phyloP scores from a whole-genome alignment of 805 yeast genomes.

The Sporopachydermia lactativora region DNA sequence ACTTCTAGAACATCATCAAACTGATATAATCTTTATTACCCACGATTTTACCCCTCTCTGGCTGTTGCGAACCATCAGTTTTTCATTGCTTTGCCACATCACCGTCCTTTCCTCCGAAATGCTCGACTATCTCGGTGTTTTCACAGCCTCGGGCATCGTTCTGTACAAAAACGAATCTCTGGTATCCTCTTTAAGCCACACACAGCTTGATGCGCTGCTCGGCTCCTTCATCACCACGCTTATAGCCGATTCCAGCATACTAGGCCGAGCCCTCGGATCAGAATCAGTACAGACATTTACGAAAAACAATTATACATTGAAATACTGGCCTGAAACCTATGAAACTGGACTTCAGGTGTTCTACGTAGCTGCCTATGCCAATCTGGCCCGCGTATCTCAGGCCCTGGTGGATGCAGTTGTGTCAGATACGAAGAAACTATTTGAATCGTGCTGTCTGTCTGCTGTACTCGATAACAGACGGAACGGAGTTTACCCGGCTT shows the following conservation, averaged over 20 bases:
- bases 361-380: slow-evolving; percentile 27
- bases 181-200: not conserved
- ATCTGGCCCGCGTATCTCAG: slow-evolving; percentile 19
- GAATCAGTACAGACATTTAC: slow-evolving; percentile 17
- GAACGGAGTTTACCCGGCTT: not conserved
- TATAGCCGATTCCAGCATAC: slow-evolving; percentile 33
- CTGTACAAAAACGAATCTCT: slow-evolving; percentile 30
- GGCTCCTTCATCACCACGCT: slow-evolving; percentile 30
- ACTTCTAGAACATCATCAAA: too few species aligned
- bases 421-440: not conserved
- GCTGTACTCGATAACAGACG: not conserved
- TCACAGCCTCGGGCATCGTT: slow-evolving; percentile 39
- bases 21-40: too few species aligned
- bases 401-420: slow-evolving; percentile 3
- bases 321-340: slow-evolving; percentile 26
- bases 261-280: slow-evolving; percentile 13
- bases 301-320: slow-evolving; percentile 29
- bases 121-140: slow-evolving; percentile 36
- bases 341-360: slow-evolving; percentile 27
- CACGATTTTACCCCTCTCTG: too few species aligned
- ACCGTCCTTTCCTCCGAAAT: too few species aligned
- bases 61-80: too few species aligned
- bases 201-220: slow-evolving; percentile 21
- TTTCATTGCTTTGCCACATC: too few species aligned
- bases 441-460: not conserved